Evolutionary conservation across 805 yeast genomes (phyloP).

Genomic region (Debaryomyces maramus): DNA sequence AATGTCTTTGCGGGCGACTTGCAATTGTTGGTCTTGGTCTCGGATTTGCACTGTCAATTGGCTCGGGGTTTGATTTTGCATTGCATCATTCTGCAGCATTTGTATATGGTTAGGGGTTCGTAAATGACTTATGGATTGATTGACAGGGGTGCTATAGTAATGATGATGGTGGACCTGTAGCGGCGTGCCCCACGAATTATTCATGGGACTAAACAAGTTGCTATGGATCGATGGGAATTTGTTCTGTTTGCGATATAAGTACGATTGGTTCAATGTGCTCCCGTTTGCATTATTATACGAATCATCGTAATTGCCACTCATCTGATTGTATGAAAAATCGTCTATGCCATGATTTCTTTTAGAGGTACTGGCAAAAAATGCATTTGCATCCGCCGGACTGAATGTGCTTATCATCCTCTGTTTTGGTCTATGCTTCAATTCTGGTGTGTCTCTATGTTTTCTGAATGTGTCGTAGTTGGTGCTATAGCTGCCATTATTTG

Average conservation of each 20-base stretch:
- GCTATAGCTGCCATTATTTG: slow-evolving; percentile 7
- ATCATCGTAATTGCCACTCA: slow-evolving; percentile 16
- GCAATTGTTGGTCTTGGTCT: slow-evolving; percentile 2
- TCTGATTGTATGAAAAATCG: slow-evolving; percentile 19
- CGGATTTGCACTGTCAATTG: background rate
- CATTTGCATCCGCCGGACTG: slow-evolving; percentile 14
- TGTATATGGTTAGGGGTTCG: background rate
- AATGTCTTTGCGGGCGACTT: background rate
- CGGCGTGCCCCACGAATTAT: slow-evolving; percentile 7
- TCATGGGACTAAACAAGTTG: background rate
- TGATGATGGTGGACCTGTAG: slow-evolving; percentile 48
- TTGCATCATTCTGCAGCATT: background rate
- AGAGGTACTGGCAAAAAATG: slow-evolving; percentile 12
- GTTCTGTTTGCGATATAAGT: slow-evolving; percentile 13
- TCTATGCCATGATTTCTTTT: slow-evolving; percentile 4
- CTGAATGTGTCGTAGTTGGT: slow-evolving; percentile 4
- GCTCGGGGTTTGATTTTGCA: background rate
- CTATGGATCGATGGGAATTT: background rate
- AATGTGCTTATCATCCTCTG: slow-evolving; percentile 14
- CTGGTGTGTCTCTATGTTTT: background rate
- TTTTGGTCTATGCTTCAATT: slow-evolving; percentile 2
- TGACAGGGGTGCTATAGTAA: slow-evolving; percentile 26
- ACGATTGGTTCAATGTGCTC: slow-evolving; percentile 15
- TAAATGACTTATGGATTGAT: background rate
- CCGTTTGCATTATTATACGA: slow-evolving; percentile 7